A percentile compares a stretch with the other conserved stretches of the same genome.
Evolutionary conservation across 805 yeast genomes (phyloP).

Genomic region (Hanseniaspora mollemarum): DNA sequence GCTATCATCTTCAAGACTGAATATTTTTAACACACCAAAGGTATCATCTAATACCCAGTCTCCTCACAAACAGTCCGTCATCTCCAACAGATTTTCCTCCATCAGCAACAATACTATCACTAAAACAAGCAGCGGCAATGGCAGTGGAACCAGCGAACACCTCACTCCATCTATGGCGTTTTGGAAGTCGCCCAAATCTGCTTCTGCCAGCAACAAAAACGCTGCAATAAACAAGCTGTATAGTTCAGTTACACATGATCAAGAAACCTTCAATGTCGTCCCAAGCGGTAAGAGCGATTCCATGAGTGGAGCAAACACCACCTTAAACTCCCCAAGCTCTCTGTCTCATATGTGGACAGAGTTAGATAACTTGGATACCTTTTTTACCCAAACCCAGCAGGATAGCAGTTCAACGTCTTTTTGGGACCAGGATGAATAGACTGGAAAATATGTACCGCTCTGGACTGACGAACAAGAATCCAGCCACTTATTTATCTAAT

Average conservation of each 20-base stretch:
- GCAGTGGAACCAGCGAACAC: neutral
- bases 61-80: neutral
- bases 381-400: slow-evolving; percentile 51
- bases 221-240: neutral
- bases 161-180: neutral
- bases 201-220: too few species aligned
- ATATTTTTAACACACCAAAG: slow-evolving; percentile 13
- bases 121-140: neutral
- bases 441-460: too few species aligned
- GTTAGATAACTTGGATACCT: slow-evolving; percentile 75
- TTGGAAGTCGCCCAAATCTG: neutral
- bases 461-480: too few species aligned
- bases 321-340: slow-evolving; percentile 35
- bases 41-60: neutral
- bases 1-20: slow-evolving; percentile 11
- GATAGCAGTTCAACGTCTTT: neutral
- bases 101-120: slow-evolving; percentile 1
- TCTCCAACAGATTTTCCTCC: neutral
- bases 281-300: slow-evolving; percentile 43
- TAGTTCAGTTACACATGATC: neutral
- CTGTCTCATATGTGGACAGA: slow-evolving; percentile 89
- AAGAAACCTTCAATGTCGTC: slow-evolving; percentile 30
- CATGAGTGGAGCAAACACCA: neutral
- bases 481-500: too few species aligned
- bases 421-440: neutral